These are phyloP conservation scores for Mortierella sp. DNA, from an alignment of 371 early-diverging fungal genomes.

Conservation along the genomic window DNA sequence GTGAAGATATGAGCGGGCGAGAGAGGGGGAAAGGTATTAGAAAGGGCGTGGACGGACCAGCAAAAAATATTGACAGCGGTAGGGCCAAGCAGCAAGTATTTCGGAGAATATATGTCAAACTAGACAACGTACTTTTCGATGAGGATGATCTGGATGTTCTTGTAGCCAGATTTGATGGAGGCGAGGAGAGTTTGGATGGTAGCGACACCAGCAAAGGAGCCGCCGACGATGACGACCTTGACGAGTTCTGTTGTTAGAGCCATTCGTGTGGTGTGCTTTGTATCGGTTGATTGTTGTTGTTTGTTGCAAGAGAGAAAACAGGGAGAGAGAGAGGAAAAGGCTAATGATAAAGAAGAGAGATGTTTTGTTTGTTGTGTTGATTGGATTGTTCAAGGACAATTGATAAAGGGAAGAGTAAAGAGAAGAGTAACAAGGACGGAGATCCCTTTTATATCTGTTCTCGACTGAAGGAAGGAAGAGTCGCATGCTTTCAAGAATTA, in stretches of 20 bases:
- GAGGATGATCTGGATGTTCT: conserved; percentile 64
- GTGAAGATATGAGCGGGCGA: background rate
- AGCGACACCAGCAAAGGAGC: conserved; percentile 63
- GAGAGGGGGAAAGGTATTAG: background rate
- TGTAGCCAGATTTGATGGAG: conserved; percentile 39
- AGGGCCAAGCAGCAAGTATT: background rate
- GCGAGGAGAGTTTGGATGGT: conserved; percentile 63
- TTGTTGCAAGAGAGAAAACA: no score
- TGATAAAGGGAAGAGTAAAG: no score
- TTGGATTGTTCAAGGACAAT: background rate
- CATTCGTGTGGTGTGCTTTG: background rate
- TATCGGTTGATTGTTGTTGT: background rate
- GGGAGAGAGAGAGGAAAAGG: no score
- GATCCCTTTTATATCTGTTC: background rate
- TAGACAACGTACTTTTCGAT: conserved; percentile 55
- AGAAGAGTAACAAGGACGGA: background rate
- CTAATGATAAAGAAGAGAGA: background rate
- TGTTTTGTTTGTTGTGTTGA: background rate
- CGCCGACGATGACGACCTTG: conserved; percentile 63
- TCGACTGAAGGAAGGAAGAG: background rate
- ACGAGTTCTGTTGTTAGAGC: conserved; percentile 12
- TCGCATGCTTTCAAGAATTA: background rate
- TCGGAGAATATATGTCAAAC: background rate
- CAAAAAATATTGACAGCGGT: background rate
- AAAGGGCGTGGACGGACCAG: background rate